Percentiles rank a stretch among this genome's conserved stretches.
Evolutionary conservation across 495 filamentous ascomycete species (phyloP).

Genomic region (Aspergillus leporis): DNA sequence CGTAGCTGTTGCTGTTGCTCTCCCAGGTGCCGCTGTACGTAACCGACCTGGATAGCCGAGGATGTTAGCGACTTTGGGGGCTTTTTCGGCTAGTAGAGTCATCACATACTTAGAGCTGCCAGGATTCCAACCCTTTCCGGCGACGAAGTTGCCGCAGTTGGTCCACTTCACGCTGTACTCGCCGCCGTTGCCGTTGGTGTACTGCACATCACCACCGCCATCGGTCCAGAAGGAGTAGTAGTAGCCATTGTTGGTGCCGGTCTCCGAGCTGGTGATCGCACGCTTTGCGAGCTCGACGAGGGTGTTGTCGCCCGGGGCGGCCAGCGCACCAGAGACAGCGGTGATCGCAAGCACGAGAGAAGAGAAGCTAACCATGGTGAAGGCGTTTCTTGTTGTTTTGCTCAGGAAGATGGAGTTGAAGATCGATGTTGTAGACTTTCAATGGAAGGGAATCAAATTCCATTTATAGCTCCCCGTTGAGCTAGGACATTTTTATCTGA

Average conservation of each 20-base stretch:
- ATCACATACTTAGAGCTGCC: conserved; percentile 42
- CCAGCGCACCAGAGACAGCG: conserved; percentile 35
- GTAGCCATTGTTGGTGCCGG: conserved; percentile 58
- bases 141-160: conserved; percentile 59
- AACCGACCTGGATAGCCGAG: conserved; percentile 39
- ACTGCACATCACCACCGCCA: conserved; percentile 49
- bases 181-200: conserved; percentile 59
- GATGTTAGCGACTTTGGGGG: neutral
- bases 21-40: conserved; percentile 55
- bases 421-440: neutral
- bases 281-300: conserved; percentile 24
- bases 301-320: conserved; percentile 39
- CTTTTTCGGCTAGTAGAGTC: neutral
- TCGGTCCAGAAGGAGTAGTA: conserved; percentile 68
- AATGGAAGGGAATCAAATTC: neutral
- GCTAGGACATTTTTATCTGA: neutral
- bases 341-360: conserved; percentile 40
- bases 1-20: conserved; percentile 57
- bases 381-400: neutral
- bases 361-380: conserved; percentile 49
- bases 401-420: neutral
- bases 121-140: conserved; percentile 63
- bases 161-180: conserved; percentile 57
- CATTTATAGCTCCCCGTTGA: neutral
- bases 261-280: conserved; percentile 36